Conservation (phyloP, 2,329 filamentous ascomycete species). For the Fusarium brevicatenulatum region DNA sequence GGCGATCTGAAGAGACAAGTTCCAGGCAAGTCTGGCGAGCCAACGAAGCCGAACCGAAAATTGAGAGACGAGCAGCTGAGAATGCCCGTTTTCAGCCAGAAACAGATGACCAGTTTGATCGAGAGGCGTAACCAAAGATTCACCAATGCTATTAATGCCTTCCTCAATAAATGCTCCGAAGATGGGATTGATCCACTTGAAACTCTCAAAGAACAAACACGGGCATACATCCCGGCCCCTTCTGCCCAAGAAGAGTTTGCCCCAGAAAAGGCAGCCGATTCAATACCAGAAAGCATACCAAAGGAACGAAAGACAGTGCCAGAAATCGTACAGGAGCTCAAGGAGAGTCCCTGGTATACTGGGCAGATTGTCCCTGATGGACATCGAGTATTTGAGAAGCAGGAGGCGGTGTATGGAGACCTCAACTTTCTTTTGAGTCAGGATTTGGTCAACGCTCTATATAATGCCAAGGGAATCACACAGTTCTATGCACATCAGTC, state of each 20-base stretch:
- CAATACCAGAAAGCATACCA: conserved; percentile 77
- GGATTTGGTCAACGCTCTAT: conserved; percentile 92
- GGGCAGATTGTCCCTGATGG: conserved; percentile 94
- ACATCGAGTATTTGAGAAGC: conserved; percentile 88
- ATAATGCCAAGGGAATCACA: conserved; percentile 88
- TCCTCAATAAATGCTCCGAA: conserved; percentile 77
- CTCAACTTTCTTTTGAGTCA: conserved; percentile 89
- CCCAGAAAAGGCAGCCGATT: conserved; percentile 50
- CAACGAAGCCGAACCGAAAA: conserved; percentile 72
- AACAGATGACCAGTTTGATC: conserved; percentile 89
- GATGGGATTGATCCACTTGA: conserved; percentile 74
- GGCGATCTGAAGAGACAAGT: conserved; percentile 89
- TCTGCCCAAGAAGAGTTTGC: conserved; percentile 53
- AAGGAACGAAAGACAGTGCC: conserved; percentile 81
- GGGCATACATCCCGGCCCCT: conserved; percentile 70
- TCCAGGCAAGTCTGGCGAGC: conserved; percentile 74
- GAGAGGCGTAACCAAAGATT: conserved; percentile 92
- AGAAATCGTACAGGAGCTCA: conserved; percentile 87
- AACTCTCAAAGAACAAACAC: conserved; percentile 67
- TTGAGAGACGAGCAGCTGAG: conserved; percentile 82
- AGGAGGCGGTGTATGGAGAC: conserved; percentile 83
- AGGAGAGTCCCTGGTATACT: conserved; percentile 85
- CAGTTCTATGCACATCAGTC: conserved; percentile 91
- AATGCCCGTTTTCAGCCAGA: conserved; percentile 92
- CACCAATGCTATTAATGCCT: conserved; percentile 76